Evolutionary conservation across 495 filamentous ascomycete species (phyloP), one percentile per base, ranked within the genome.

Genomic region (Polyplosphaeria fusca): DNA sequence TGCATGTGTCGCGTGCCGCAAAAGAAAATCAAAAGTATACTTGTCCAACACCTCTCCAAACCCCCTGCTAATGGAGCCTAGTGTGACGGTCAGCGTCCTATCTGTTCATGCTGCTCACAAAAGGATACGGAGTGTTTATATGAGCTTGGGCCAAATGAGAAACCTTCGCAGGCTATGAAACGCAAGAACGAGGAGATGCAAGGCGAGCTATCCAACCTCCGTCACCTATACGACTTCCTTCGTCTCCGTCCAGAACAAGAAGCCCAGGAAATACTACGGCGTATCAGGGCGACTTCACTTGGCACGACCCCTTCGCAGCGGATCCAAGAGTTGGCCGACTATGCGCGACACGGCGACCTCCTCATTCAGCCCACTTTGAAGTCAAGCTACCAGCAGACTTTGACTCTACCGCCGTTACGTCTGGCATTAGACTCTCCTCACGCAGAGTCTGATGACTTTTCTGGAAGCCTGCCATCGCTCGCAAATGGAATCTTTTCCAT

Each of bases 151-250:
- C 59, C 59, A 13, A 56, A 62, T 25, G 59, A 62, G 28, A 56
- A 52, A 37, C 59, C 59, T 4, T 56, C 46, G 12, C 59, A 62
- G 30, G 59, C 59, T 4, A 56, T 62, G 52, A 62, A 62, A 27
- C 52, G 59, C 20, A 56, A 57, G 41, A 56, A 62, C 41, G 59
- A 62, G 40, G 59, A 62, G 47, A 62, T 62, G 52, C 59, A 62
- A 22, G 47, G 59, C 40, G 59, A 62, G 30, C 39, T 62, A 14
- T 26, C 46, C 13, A 47, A 62, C 38, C 47, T 62, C 1, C 59
- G 59, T 22, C 45, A 52, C 24, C 26, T 62, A 18, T 62, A 62
- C 27, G 59, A 62, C 25, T 62, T 38, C 25, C 43, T 62, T 11
- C 52, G 46, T 22, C 38, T 52, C 2, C 46, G 47, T 2, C 47